Evolutionary conservation across 192 early-diverging fungal species (phyloP).

Genomic region (Paraglomus occultum): DNA sequence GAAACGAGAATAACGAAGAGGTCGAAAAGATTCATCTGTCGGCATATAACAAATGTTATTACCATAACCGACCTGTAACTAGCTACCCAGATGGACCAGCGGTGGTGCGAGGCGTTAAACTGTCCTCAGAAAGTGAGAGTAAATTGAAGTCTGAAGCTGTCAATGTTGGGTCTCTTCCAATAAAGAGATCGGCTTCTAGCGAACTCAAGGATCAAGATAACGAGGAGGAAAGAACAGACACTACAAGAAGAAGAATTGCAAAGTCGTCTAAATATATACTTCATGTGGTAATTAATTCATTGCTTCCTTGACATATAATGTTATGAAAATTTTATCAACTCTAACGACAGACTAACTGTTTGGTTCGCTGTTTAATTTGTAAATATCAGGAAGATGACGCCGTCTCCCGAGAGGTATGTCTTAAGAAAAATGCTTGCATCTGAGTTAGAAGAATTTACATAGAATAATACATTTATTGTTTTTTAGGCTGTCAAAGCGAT

Average conservation of each 20-base stretch:
- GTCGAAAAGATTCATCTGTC: not conserved
- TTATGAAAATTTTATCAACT: conserved; percentile 47
- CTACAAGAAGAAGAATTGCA: no score
- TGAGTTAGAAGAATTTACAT: no score
- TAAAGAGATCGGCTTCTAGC: no score
- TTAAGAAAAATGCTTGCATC: not conserved
- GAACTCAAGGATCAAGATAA: no score
- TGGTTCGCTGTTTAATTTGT: not conserved
- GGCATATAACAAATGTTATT: conserved; percentile 9
- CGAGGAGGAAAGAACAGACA: no score
- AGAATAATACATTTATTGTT: not conserved
- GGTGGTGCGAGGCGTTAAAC: no score
- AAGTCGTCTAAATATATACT: no score
- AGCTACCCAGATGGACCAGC: not conserved
- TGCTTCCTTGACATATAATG: conserved; percentile 46
- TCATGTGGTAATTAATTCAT: not conserved
- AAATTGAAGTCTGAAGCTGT: conserved; percentile 31
- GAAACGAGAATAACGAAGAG: not conserved
- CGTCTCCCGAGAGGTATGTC: conserved; percentile 47
- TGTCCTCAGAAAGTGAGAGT: conserved; percentile 21
- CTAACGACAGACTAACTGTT: not conserved
- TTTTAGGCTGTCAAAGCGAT: conserved; percentile 51
- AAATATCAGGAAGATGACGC: conserved; percentile 48
- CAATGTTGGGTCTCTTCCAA: conserved; percentile 1
- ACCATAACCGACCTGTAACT: not conserved